Evolutionary conservation across 768 basidiomycete genomes (phyloP), one percentile per base, ranked within the genome.

Genomic region (Pisolithus albus): DNA sequence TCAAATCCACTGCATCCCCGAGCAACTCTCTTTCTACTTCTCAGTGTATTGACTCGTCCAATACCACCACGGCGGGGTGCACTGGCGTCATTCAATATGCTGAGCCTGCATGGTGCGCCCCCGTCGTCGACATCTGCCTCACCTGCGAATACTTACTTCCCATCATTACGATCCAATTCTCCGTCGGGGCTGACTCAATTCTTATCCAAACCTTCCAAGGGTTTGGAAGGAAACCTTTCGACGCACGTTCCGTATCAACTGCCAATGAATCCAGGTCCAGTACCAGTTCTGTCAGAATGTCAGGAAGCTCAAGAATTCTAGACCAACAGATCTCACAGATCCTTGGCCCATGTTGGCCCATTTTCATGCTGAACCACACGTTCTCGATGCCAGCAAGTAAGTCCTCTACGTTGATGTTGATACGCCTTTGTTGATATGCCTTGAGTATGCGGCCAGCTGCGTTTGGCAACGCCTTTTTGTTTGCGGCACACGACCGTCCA

Each of bases 241-340:
- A 75, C 8, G 75, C 80, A 41, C 77, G 77, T 62, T 57, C 73
- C 34, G 56, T 74, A 36, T 56, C 72, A 54, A 46, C 66, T 39
- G 50, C 71, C 21, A 49, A 68, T 36, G 79, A 82, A 51, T 76
- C 80, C 1, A 69, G 81, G 52, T 57, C 76, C 1, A 82, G 78
- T 54, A 71, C 65, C 13, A 74, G 75, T 47, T 75, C 76, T 3
- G 56, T 66, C 46, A 69, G 85, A n/a, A n/a, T n/a, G n/a, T n/a
- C 46, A 69, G 85, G 54, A 88, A 85, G 55, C 85, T 81, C 49
- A 90, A 88, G 74, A 92, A 91, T 36, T 91, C 89, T 30, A 82
- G 84, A 43, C 88, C 88, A 1, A 88, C 87, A 5, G 89, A 91
- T 59, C 88, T 87, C 9, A n/a, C n/a, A n/a, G n/a, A 91, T 59